Base-by-base conservation (phyloP, 495 filamentous ascomycete genomes). In the Mycothermus thermophilus region DNA sequence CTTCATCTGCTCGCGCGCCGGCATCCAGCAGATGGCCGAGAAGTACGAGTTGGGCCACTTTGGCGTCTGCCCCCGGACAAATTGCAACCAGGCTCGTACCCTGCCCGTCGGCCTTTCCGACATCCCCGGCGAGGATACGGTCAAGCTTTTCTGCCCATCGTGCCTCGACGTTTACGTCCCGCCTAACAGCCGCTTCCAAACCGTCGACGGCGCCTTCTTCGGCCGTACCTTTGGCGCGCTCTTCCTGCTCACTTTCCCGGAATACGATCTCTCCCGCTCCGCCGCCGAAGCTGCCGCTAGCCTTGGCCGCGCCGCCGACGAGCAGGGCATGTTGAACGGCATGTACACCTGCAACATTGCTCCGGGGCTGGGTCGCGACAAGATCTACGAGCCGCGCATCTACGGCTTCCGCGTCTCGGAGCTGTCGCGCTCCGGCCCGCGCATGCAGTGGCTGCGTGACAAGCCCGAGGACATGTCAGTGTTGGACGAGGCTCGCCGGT, bases 1-100 rank as follows among this genome's bases (percentile, higher is more conserved):
- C 17, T 97, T 92, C 57, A 96, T 97, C 62, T 95, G 85, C 38
- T 94, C 86, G n/a, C 70, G 90, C 22, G 84, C 84, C 5, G 90
- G 90, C 13, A 96, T 97, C 35, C 88, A 94, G 52, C 86, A 94
- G 55, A 97, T 97, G 90, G 83, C 85, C 19, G 92, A 97, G 55
- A 97, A 97, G 54, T 96, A 96, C 66, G 87, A 94, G 48, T 66
- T 93, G 29, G 77, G 83, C 42, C 88, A 97, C 60, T 97, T 97
- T 43, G 90, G 90, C 21, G 74, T 77, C 34, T 97, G 90, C 52
- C 90, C 88, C 4, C 74, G 90, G 17, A 88, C 86, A 28, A 73
- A 81, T 58, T 97, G 90, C 66, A 78, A 80, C 43, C 77, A 77
- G 32, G 79, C 82, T 47, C 77, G 83, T 44, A 86, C 93, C 16